These are phyloP conservation scores for Moesziomyces sp. DNA, from an alignment of 1,284 basidiomycete genomes.

Conservation along the genomic window DNA sequence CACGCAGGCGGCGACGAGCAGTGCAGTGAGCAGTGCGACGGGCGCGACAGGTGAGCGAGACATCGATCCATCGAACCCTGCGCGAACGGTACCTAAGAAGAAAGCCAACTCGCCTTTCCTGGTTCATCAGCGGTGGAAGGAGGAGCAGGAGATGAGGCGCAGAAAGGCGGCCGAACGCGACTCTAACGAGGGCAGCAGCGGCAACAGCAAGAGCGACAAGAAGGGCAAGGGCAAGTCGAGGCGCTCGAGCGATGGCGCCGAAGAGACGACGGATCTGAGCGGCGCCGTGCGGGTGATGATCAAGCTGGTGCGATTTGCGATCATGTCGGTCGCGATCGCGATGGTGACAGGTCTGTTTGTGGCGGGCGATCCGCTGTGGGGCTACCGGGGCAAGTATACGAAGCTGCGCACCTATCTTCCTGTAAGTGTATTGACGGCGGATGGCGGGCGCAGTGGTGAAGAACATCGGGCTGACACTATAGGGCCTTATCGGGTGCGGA, in stretches of 20 bases:
- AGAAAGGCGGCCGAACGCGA: constrained; percentile 35
- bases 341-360: constrained; percentile 49
- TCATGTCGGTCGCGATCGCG: constrained; percentile 41
- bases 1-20: constrained; percentile 13
- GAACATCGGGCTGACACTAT: not conserved
- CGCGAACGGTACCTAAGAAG: constrained; percentile 59
- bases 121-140: constrained; percentile 59
- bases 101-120: constrained; percentile 60
- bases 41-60: constrained; percentile 51
- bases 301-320: constrained; percentile 21
- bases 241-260: constrained; percentile 3
- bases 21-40: constrained; percentile 1
- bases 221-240: not conserved
- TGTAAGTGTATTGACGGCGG: constrained; percentile 31
- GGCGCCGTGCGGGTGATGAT: constrained; percentile 13
- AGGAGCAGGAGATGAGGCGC: constrained; percentile 48
- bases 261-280: constrained; percentile 27
- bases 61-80: constrained; percentile 60
- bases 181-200: constrained; percentile 20
- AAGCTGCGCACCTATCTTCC: constrained; percentile 59
- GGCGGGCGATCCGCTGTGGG: constrained; percentile 62
- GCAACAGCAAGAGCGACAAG: constrained; percentile 5
- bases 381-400: constrained; percentile 63
- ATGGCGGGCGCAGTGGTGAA: not conserved
- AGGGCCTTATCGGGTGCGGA: too few species aligned